Evolutionary conservation across 495 filamentous ascomycete genomes (phyloP).

Genomic region (Penicillium daleae): DNA sequence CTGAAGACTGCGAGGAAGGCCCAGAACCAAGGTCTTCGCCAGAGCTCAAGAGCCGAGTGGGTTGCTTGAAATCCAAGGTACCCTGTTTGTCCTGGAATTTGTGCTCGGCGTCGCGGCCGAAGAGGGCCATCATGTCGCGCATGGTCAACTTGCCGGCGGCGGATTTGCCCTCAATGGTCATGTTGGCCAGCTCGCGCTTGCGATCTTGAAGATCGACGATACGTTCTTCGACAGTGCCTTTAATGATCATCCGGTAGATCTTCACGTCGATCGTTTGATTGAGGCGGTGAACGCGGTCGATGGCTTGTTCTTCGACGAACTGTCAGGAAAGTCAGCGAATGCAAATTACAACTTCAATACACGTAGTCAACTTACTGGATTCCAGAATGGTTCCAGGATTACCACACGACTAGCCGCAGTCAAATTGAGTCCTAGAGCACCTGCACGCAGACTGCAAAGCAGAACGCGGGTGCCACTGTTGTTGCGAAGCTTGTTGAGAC

Average conservation of each 20-base stretch:
- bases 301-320: constrained; percentile 98
- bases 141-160: constrained; percentile 80
- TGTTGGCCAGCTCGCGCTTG: constrained; percentile 84
- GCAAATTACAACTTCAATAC: neutral
- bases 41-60: constrained; percentile 30
- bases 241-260: constrained; percentile 90
- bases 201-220: constrained; percentile 91
- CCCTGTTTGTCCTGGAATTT: constrained; percentile 40
- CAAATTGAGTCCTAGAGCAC: constrained; percentile 89
- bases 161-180: constrained; percentile 80
- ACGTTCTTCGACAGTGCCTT: constrained; percentile 83
- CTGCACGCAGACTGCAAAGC: constrained; percentile 91
- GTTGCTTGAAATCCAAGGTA: constrained; percentile 37
- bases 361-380: constrained; percentile 66
- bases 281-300: constrained; percentile 94
- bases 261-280: constrained; percentile 93
- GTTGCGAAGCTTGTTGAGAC: constrained; percentile 73
- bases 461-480: constrained; percentile 74
- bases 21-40: constrained; percentile 27
- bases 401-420: constrained; percentile 92
- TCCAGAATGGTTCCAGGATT: constrained; percentile 98
- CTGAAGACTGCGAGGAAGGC: constrained; percentile 19
- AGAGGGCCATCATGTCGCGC: constrained; percentile 91
- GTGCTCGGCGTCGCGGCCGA: constrained; percentile 75
- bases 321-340: constrained; percentile 29